Conservation (phyloP, 2,329 filamentous ascomycete genomes). For the Periconia macrospinosa region DNA sequence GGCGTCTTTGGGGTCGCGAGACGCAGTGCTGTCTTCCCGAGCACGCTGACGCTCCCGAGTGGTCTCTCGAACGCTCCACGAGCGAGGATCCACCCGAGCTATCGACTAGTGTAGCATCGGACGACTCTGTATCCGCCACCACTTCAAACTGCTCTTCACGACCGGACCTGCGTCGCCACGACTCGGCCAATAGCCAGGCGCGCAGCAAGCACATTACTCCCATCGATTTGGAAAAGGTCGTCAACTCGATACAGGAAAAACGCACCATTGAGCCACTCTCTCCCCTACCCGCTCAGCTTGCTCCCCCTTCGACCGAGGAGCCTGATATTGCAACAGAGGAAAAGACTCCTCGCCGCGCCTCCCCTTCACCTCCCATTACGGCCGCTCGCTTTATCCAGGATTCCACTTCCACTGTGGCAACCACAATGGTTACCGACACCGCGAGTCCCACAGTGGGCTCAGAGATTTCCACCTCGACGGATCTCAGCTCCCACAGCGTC, state of each 20-base stretch:
- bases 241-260: constrained; percentile 86
- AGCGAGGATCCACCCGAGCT: constrained; percentile 45
- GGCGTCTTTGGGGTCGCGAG: constrained; percentile 93
- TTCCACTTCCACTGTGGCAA: constrained; percentile 59
- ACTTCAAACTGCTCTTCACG: constrained; percentile 53
- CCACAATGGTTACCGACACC: constrained; percentile 44
- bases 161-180: constrained; percentile 71
- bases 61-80: constrained; percentile 36
- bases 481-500: constrained; percentile 67
- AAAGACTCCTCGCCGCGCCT: constrained; percentile 48
- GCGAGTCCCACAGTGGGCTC: constrained; percentile 51
- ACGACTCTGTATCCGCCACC: constrained; percentile 50
- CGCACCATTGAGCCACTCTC: constrained; percentile 65
- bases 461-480: constrained; percentile 65
- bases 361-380: constrained; percentile 41
- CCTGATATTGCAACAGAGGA: constrained; percentile 28
- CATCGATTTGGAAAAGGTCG: constrained; percentile 89
- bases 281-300: constrained; percentile 47
- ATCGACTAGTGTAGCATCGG: constrained; percentile 51
- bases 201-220: constrained; percentile 89
- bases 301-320: constrained; percentile 14
- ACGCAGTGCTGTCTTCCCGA: constrained; percentile 81
- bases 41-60: constrained; percentile 41
- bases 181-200: constrained; percentile 70
- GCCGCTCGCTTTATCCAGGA: constrained; percentile 54